These are phyloP conservation scores for Hondaea fermentalgiana DNA, from an alignment of 108 stramenopile genomes.

Conservation along the genomic window DNA sequence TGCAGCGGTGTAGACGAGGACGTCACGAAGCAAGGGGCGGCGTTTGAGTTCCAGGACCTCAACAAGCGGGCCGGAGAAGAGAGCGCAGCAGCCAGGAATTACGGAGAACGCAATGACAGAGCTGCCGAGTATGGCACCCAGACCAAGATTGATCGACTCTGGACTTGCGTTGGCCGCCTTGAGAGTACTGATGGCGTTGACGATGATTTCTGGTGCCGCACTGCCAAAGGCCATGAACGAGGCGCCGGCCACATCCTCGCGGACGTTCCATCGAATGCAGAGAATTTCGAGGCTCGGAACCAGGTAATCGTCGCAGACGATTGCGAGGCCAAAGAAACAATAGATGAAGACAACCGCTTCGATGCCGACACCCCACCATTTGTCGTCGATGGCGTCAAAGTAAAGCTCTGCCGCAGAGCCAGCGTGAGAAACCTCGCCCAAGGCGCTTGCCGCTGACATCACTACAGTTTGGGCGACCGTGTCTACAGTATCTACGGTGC, in stretches of 20 bases:
- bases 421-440: no score
- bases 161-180: background rate
- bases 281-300: slow-evolving; percentile 1
- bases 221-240: background rate
- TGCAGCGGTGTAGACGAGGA: background rate
- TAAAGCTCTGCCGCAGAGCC: no score
- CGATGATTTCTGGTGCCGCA: background rate
- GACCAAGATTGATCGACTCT: background rate
- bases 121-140: background rate
- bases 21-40: background rate
- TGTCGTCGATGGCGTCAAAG: no score
- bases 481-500: no score
- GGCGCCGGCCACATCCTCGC: background rate
- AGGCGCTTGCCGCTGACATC: no score
- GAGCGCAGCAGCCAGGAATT: background rate
- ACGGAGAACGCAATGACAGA: background rate
- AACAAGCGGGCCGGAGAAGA: background rate
- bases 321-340: slow-evolving; percentile 13
- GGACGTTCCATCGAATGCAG: background rate
- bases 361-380: background rate
- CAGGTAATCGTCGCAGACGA: slow-evolving; percentile 25
- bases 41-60: background rate
- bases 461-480: no score
- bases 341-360: background rate
- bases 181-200: background rate